phyloP scores from a whole-genome alignment of 805 yeast species.

The Candida pseudofarinosa region DNA sequence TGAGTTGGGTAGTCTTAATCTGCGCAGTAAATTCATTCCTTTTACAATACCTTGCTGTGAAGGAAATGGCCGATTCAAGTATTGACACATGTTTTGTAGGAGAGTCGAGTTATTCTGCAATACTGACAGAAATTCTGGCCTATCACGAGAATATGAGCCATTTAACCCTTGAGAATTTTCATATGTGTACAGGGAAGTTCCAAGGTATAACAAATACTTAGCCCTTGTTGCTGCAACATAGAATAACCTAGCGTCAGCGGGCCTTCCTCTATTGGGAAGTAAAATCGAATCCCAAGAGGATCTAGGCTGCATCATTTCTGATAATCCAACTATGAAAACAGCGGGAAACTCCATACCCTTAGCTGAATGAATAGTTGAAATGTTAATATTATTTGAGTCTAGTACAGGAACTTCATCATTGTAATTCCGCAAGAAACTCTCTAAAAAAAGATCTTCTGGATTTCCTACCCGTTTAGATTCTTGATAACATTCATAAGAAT shows the following conservation, averaged over 20 bases:
- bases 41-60: constrained; percentile 2
- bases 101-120: constrained; percentile 1
- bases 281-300: constrained; percentile 13
- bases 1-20: background rate
- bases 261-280: constrained; percentile 7
- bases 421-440: constrained; percentile 39
- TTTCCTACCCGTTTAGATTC: constrained; percentile 3
- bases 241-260: constrained; percentile 38
- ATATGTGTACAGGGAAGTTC: constrained; percentile 8
- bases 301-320: constrained; percentile 1
- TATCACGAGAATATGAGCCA: background rate
- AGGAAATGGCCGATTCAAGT: constrained; percentile 10
- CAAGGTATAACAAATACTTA: constrained; percentile 38
- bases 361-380: constrained; percentile 70
- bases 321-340: constrained; percentile 44
- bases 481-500: constrained; percentile 11
- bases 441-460: constrained; percentile 24
- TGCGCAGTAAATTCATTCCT: constrained; percentile 3
- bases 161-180: background rate
- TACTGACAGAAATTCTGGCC: background rate
- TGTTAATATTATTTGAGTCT: constrained; percentile 36
- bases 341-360: constrained; percentile 74
- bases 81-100: constrained; percentile 7
- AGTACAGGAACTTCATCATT: constrained; percentile 29
- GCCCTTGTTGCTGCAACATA: constrained; percentile 73